Conservation (phyloP, 345 rosid species). For the Cardiospermum halicacabum region DNA sequence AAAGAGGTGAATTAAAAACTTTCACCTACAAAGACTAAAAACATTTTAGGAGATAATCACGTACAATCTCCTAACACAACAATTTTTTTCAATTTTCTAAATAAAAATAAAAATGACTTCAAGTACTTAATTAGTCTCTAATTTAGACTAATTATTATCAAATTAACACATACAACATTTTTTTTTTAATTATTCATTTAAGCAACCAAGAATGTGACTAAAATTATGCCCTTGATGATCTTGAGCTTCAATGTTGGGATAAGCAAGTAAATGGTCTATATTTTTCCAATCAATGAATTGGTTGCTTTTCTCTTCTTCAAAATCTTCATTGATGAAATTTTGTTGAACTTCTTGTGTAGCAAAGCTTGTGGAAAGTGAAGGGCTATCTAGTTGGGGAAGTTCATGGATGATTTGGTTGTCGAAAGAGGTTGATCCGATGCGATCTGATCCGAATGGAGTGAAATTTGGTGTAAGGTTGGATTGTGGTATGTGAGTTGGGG, state of each 20-base stretch:
- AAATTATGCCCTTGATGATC: constrained; percentile 19
- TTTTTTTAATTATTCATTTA: constrained; percentile 47
- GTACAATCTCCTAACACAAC: background rate
- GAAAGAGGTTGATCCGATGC: constrained; percentile 18
- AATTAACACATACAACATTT: background rate
- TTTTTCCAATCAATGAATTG: constrained; percentile 56
- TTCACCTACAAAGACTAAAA: constrained; percentile 11
- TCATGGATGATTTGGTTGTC: constrained; percentile 37
- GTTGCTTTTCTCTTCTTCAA: constrained; percentile 44
- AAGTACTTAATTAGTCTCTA: background rate
- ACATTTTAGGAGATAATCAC: constrained; percentile 2
- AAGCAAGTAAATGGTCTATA: constrained; percentile 47
- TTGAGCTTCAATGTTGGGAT: constrained; percentile 15
- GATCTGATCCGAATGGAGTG: constrained; percentile 16
- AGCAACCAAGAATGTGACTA: constrained; percentile 56
- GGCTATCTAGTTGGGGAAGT: constrained; percentile 73
- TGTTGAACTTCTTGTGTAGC: constrained; percentile 21
- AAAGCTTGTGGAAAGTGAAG: constrained; percentile 47
- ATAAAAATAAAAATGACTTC: background rate
- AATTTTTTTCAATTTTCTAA: background rate
- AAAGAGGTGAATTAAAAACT: constrained; percentile 27
- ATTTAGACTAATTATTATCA: background rate
- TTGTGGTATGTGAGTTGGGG: background rate
- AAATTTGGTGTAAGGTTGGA: constrained; percentile 13
- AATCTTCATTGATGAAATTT: constrained; percentile 24